Evolutionary conservation across 169 alveolate genomes (phyloP), one percentile per base, ranked within the genome.

Genomic region (Babesia caballi): DNA sequence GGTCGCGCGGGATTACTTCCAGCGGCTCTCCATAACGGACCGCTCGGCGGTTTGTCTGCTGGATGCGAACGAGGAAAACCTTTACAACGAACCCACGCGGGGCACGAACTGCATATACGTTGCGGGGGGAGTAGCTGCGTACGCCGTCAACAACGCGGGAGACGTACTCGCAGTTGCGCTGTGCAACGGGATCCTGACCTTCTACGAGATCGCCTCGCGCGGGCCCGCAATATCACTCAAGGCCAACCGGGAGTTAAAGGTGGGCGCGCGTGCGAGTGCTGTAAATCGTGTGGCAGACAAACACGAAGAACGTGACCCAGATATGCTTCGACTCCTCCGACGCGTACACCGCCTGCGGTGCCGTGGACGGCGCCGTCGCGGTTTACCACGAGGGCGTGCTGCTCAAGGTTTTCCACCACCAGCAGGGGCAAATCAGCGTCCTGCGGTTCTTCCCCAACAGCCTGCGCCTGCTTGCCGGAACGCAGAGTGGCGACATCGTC

Each of bases 51-150:
- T 78, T 21, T 78, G 87, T 30, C 38, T 78, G 36, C 56, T 78
- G 40, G 83, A 78, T 36, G 68, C 87, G 2, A 68, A 78, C 32
- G 87, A 78, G 35, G 87, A 78, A 28, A 71, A 78, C 41, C 54
- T 78, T 12, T 78, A 78, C 67, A 70, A 54, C 36, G 77, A 61
- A 42, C 56, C 44, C 19, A 58, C 28, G 21, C 32, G 42, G 21
- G 47, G 61, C 3, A n/a, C 52, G 33, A 46, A 53, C 23, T 78
- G 87, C 44, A 46, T 78, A 28, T 38, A 56, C 15, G n/a, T 40
- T 12, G 74, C 72, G n/a, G 87, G 87, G 17, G 87, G 87, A 59
- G 35, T 78, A 21, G 60, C 87, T 3, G 23, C 82, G 19, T 78
- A 21, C 38, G 52, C 49, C 3, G 59, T 78, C n/a, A 68, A 59